Conservation (phyloP, 2,329 filamentous ascomycete genomes). For the Fusarium nematophilum region DNA sequence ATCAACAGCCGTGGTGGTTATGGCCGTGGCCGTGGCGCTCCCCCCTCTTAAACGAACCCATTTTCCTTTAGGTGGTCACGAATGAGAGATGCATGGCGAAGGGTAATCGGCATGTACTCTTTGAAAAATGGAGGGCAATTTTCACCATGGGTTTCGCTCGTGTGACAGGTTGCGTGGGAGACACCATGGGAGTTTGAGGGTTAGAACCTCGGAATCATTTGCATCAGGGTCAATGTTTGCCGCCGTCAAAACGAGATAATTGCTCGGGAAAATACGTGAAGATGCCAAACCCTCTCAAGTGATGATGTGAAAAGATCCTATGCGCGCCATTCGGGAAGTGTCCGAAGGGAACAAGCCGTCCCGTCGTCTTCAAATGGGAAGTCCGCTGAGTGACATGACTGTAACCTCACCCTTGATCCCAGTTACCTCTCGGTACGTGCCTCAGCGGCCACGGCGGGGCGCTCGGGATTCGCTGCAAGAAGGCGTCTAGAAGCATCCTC, state of each 20-base stretch:
- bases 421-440: background rate
- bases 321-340: conserved; percentile 14
- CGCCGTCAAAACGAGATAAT: conserved; percentile 50
- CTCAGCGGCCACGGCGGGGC: background rate
- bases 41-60: conserved; percentile 68
- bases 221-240: conserved; percentile 58
- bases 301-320: conserved; percentile 39
- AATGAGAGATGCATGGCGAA: conserved; percentile 56
- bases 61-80: conserved; percentile 56
- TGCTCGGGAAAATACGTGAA: conserved; percentile 46
- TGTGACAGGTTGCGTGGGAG: conserved; percentile 55
- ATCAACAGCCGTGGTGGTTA: conserved; percentile 80
- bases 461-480: background rate
- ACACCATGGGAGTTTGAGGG: conserved; percentile 60
- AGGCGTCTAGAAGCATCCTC: background rate
- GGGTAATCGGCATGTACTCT: conserved; percentile 60
- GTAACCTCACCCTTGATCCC: conserved; percentile 7
- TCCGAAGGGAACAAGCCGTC: conserved; percentile 22
- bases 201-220: conserved; percentile 63
- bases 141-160: conserved; percentile 54
- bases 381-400: conserved; percentile 10
- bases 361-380: background rate
- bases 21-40: conserved; percentile 88
- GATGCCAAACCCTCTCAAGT: conserved; percentile 37
- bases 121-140: conserved; percentile 56